Base-by-base conservation (phyloP, 352 stramenopile species). In the Phytophthora fragariaefolia region DNA sequence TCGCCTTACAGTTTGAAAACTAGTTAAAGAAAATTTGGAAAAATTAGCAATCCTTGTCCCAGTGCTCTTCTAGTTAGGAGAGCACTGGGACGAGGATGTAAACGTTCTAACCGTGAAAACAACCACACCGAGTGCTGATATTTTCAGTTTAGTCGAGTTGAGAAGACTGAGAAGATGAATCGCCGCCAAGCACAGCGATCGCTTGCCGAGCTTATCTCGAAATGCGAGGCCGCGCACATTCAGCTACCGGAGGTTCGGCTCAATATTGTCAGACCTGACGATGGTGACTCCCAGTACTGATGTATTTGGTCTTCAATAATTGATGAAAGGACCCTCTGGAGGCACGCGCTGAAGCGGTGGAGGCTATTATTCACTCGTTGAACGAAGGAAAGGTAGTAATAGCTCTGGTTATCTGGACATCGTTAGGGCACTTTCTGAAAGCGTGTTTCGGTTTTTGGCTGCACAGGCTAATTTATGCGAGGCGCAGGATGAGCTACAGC, bases 221-320 rank as follows among this genome's bases (percentile, higher is more conserved):
- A 86, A 56, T 89, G 85, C 51, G 70, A 90, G n/a, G 77, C 73
- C 24, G 67, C 66, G 2, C 83, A 91, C 59, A 76, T 93, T 1
- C 64, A 84, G 26, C 73, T 93, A 0, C 81, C 85, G 4, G 32
- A 80, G 64, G 77, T 86, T 63, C 34, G 52, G 18, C 18, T 42
- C 34, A 40, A n/a, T 12, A 6, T 40, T 40, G 32, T 15, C 4
- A 40, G 18, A n/a, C 18, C 13, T 43, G 18, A 43, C 12, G 15
- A n/a, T 38, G 32, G n/a, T 3, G 10, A 6, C 17, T 17, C 10
- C 32, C 32, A 38, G 6, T 13, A 10, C 17, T 17, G 32, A 38
- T 38, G 9, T 13, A 38, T 38, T 13, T 38, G 4, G 13, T 38
- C 32, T 34, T 34, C 28, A 34, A 12, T 34, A 10, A 34, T 34